A percentile compares a stretch with the other conserved stretches of the same genome.
These are phyloP conservation scores for Rhododendron simsii DNA, from an alignment of 148 eudicot genomes.

Conservation along the genomic window DNA sequence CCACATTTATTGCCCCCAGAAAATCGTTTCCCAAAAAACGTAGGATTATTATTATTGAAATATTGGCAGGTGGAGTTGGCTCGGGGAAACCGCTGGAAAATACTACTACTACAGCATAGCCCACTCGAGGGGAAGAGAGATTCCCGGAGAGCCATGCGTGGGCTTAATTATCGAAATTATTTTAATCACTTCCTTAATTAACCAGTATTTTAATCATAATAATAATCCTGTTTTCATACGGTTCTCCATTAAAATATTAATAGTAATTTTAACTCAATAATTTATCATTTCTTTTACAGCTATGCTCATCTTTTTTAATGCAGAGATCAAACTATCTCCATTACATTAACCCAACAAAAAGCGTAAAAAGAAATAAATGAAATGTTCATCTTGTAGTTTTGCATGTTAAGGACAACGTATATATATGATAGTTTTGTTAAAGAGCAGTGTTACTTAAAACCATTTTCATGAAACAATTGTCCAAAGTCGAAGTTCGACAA, in stretches of 20 bases:
- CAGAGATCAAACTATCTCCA: neutral
- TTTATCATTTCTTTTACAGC: neutral
- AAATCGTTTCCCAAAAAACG: neutral
- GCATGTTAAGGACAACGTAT: too few species aligned
- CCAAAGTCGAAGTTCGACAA: too few species aligned
- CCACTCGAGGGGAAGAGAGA: constrained; percentile 45
- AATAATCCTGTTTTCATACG: constrained; percentile 3
- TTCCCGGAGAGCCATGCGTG: constrained; percentile 60
- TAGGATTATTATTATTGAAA: neutral
- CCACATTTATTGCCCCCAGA: too few species aligned
- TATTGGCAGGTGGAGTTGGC: neutral
- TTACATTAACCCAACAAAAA: neutral
- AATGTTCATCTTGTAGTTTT: neutral
- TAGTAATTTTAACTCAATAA: neutral
- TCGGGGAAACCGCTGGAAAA: constrained; percentile 8
- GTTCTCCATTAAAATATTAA: neutral
- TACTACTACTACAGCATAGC: neutral
- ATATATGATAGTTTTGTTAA: too few species aligned
- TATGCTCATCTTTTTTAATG: neutral
- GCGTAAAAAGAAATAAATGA: too few species aligned
- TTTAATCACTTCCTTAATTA: neutral
- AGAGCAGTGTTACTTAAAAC: too few species aligned
- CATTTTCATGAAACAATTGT: neutral
- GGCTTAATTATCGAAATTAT: constrained; percentile 29
- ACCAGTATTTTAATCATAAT: constrained; percentile 2